Evolutionary conservation across 495 filamentous ascomycete species (phyloP), one percentile per base, ranked within the genome.

Genomic region (Poronia punctata): DNA sequence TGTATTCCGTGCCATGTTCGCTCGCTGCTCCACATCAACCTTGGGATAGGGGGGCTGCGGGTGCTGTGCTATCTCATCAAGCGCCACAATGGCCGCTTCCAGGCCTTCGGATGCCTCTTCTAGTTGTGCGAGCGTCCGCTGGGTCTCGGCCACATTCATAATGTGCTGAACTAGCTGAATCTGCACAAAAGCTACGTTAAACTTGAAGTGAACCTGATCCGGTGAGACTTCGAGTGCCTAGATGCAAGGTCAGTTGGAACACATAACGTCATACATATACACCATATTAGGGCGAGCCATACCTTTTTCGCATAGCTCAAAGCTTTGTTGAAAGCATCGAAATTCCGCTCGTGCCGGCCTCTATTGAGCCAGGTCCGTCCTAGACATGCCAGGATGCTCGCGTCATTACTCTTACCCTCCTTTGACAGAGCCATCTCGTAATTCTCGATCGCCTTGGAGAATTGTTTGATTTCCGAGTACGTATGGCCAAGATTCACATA

Each of bases 181-280:
- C 55, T 97, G 89, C 12, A 96, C 87, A 48, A 95, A 98, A 16
- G 92, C 92, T 11, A 98, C 85, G 58, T 98, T 98, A 75, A 98
- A 98, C 56, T 90, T 83, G 54, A 92, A 84, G 63, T 95, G 86
- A 6, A 87, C 69, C 51, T 93, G 85, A 14, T 89, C 84, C 1
- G 88, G 85, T 0, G 84, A 78, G 27, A 85, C 70, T 28, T 78
- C 74, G 20, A 89, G 76, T 14, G 89, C 88, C 69, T 89, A 35
- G 12, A 38, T 26, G 11, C 12, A 40, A 33, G 39, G 46, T 70
- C 35, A 66, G 51, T 45, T 20, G 30, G 14, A 12, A 18, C 23
- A 42, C 27, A 28, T 34, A 21, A 20, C n/a, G n/a, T n/a, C 17
- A 40, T 15, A 30, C 15, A 2, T 14, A 22, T 25, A 11, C 10